Evolutionary conservation across 495 filamentous ascomycete genomes (phyloP).

Genomic region (Penicillium canariense): DNA sequence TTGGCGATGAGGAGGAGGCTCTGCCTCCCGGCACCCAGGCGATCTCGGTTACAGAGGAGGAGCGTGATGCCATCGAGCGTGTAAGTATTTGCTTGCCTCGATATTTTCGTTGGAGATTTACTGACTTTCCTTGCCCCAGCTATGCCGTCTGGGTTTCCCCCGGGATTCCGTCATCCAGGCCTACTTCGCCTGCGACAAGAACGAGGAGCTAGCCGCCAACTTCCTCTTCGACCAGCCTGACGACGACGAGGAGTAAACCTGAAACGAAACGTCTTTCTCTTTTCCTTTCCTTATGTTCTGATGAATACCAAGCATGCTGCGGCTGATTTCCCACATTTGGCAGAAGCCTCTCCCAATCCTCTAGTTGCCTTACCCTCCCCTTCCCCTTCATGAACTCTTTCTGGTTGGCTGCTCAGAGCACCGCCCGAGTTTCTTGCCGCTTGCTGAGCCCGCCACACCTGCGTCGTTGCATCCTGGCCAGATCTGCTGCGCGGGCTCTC

Average conservation of each 20-base stretch:
- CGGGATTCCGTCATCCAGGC: constrained; percentile 94
- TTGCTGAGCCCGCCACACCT: background rate
- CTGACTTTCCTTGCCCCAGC: constrained; percentile 52
- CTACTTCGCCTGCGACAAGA: constrained; percentile 99
- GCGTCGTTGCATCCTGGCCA: background rate
- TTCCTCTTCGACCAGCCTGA: constrained; percentile 97
- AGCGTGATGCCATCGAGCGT: constrained; percentile 93
- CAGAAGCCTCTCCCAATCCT: constrained; percentile 11
- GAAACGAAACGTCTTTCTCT: constrained; percentile 1
- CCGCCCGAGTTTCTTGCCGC: background rate
- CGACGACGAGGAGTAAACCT: constrained; percentile 66
- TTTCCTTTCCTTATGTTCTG: constrained; percentile 25
- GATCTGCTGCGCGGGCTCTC: background rate
- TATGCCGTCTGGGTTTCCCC: constrained; percentile 88
- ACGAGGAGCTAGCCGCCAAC: constrained; percentile 96
- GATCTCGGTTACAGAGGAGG: constrained; percentile 90
- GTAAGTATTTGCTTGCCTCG: constrained; percentile 51
- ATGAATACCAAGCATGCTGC: constrained; percentile 35
- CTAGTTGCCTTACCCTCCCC: constrained; percentile 5
- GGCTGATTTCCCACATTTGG: constrained; percentile 19
- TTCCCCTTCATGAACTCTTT: constrained; percentile 3
- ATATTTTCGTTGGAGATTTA: background rate
- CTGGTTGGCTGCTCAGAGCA: background rate
- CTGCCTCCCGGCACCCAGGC: constrained; percentile 86
- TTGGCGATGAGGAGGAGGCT: constrained; percentile 58